Conservation (phyloP, 257 asterid species). For the Paraleonurus japonicus region DNA sequence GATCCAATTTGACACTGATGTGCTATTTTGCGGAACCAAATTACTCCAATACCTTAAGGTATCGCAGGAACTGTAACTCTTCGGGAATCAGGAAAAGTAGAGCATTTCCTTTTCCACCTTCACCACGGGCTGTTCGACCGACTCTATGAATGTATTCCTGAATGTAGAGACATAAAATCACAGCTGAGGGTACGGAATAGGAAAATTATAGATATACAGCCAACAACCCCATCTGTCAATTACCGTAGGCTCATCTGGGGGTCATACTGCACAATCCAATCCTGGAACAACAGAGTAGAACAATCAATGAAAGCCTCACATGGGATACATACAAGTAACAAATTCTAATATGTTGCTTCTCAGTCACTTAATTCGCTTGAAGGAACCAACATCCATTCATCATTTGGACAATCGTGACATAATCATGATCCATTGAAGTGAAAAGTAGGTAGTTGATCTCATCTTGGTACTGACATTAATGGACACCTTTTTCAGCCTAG, state of each 20-base stretch:
- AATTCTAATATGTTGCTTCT: neutral
- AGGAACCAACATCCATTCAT: neutral
- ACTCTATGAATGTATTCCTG: constrained; percentile 97
- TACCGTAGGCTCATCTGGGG: constrained; percentile 99
- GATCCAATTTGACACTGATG: constrained; percentile 8
- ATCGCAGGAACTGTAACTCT: constrained; percentile 72
- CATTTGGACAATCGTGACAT: neutral
- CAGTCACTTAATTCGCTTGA: neutral
- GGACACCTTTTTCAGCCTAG: neutral
- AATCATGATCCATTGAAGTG: neutral
- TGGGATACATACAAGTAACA: neutral
- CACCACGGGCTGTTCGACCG: constrained; percentile 98
- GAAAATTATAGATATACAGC: neutral
- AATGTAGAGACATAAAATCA: constrained; percentile 26
- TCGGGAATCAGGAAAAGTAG: constrained; percentile 92
- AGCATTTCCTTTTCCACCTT: constrained; percentile 94
- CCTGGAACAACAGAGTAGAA: constrained; percentile 44
- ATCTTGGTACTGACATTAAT: neutral
- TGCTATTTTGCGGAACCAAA: constrained; percentile 17
- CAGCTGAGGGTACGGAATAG: constrained; percentile 4
- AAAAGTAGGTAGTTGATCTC: neutral
- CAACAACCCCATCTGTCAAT: neutral
- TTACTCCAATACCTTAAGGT: constrained; percentile 59
- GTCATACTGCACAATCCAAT: constrained; percentile 97
- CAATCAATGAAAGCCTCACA: neutral